Evolutionary conservation across 257 asterid species (phyloP), one percentile per base, ranked within the genome.

Genomic region (Echium plantagineum): DNA sequence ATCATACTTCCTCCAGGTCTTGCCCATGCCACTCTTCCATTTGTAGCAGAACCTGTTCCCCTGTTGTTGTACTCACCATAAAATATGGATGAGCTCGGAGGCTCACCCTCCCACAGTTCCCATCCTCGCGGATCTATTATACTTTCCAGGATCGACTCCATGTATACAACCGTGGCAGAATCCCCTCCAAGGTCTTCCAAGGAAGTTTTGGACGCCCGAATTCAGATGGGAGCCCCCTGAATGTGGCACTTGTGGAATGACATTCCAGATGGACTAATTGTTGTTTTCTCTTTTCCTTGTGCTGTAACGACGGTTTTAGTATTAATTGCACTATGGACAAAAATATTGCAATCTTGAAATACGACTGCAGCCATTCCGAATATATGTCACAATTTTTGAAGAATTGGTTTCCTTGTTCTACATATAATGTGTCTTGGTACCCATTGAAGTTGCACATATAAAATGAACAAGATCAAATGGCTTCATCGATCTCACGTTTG

Each of bases 141-240:
- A 4, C 10, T 0, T 8, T 51, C 65, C 15, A 73, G 38, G 9
- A 7, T 32, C 6, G 38, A 30, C 7, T 63, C 19, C 62, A 55
- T 24, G n/a, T 60, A 5, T 3, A 73, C 65, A 0, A 22, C 21
- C 2, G 62, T 57, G 8, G 71, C 32, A 4, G n/a, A 64, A 0
- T 20, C n/a, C 2, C 2, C 32, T 55, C 68, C 77, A 68, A 0
- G 78, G 71, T 18, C 78, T 54, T 0, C 71, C 69, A 9, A 73
- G 15, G 20, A 6, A 61, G 15, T 51, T 60, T 8, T 31, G 51
- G 15, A 24, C 9, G 15, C 9, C 4, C 2, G 19, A 6, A 9
- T 6, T 21, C 38, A 21, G 10, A 58, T 9, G 0, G 35, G 38
- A 3, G 67, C 60, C 10, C 63, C 60, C 0, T 13, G 30, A 7